phyloP scores from a whole-genome alignment of 164 flowering plant species.

The Magnolia changhungtana region DNA sequence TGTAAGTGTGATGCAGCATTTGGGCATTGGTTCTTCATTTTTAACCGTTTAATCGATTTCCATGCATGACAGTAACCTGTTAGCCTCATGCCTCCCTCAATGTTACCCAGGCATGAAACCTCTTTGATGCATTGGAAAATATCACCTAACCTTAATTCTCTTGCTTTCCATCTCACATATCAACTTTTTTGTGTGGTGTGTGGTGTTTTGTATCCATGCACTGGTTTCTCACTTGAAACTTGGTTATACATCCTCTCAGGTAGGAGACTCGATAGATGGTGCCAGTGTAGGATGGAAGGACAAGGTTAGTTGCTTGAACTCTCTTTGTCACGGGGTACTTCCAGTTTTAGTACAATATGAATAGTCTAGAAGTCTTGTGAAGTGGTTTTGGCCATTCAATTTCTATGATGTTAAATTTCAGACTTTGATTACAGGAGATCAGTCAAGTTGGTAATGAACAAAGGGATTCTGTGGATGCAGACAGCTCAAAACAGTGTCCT shows the following conservation, averaged over 20 bases:
- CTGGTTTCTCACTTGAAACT: neutral
- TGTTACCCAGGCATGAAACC: neutral
- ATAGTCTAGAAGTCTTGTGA: neutral
- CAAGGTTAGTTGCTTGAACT: constrained; percentile 26
- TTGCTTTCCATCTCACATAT: neutral
- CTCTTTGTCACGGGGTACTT: neutral
- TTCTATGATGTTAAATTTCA: neutral
- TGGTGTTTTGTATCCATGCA: neutral
- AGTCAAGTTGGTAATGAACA: constrained; percentile 8
- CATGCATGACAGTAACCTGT: neutral
- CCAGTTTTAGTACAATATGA: neutral
- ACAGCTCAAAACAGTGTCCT: constrained; percentile 19
- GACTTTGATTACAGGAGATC: constrained; percentile 14
- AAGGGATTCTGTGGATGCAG: constrained; percentile 12
- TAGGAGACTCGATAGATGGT: constrained; percentile 21
- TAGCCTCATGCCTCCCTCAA: neutral
- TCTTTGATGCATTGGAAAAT: neutral
- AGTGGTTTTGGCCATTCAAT: neutral
- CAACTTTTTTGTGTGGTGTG: neutral
- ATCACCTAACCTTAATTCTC: neutral
- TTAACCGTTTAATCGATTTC: neutral
- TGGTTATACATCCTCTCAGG: constrained; percentile 19
- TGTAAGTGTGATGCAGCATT: constrained; percentile 26
- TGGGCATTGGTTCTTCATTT: neutral
- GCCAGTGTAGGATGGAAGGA: constrained; percentile 23